Conservation (phyloP, 352 stramenopile species). For the Globisporangium camurandrum region DNA sequence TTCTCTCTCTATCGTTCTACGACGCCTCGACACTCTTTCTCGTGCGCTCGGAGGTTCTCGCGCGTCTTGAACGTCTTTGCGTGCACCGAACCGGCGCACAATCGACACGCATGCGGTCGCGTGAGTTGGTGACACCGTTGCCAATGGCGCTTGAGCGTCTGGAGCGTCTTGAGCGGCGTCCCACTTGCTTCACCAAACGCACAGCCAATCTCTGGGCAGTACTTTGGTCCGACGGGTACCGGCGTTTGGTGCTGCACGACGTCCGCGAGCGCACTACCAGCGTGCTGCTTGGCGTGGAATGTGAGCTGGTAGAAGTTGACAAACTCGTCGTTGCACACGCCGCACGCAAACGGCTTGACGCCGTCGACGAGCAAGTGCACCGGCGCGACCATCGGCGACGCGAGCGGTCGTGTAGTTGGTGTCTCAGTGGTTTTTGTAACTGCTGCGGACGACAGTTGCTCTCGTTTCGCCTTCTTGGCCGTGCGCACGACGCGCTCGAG, state of each 20-base stretch:
- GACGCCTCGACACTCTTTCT: constrained; percentile 51
- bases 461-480: constrained; percentile 2
- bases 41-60: constrained; percentile 63
- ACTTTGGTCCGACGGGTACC: constrained; percentile 50
- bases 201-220: constrained; percentile 44
- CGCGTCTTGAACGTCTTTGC: constrained; percentile 64
- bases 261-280: constrained; percentile 16
- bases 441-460: background rate
- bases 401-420: no score
- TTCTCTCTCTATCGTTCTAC: no score
- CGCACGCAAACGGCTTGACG: constrained; percentile 59
- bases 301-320: constrained; percentile 67
- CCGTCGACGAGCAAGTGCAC: constrained; percentile 50
- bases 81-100: constrained; percentile 21
- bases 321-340: constrained; percentile 43
- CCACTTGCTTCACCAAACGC: constrained; percentile 35
- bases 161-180: constrained; percentile 54
- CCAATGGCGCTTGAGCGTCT: constrained; percentile 71
- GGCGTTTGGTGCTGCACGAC: constrained; percentile 32
- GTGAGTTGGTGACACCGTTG: constrained; percentile 48
- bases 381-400: constrained; percentile 29
- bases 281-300: constrained; percentile 61
- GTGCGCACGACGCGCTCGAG: constrained; percentile 18
- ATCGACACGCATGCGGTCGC: constrained; percentile 40
- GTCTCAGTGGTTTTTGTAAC: no score